Percentiles rank a stretch among this genome's conserved stretches.
Conservation (phyloP, 2,329 filamentous ascomycete species). For the Ceratocystiopsis sp. region DNA sequence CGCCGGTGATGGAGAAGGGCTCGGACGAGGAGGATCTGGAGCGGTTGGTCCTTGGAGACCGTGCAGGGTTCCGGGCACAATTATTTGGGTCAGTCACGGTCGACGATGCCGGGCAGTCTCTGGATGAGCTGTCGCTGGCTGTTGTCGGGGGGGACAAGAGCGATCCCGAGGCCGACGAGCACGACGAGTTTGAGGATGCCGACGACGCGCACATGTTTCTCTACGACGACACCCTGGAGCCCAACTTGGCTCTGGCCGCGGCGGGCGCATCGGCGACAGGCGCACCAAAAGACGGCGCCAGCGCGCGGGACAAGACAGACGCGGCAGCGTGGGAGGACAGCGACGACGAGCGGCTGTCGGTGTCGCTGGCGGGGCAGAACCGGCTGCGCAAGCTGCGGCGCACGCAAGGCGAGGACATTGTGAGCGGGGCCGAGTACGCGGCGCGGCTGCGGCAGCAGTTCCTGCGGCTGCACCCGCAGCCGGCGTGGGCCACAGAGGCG, state of each 20-base stretch:
- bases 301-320: slow-evolving; percentile 13
- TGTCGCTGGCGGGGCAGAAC: slow-evolving; percentile 63
- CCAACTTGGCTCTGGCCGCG: background rate
- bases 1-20: slow-evolving; percentile 45
- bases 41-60: slow-evolving; percentile 74
- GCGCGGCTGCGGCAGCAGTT: slow-evolving; percentile 66
- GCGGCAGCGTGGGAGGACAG: slow-evolving; percentile 73
- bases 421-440: slow-evolving; percentile 75
- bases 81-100: slow-evolving; percentile 40
- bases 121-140: slow-evolving; percentile 15
- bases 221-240: slow-evolving; percentile 36
- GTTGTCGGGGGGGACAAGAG: background rate
- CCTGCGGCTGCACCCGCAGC: slow-evolving; percentile 39
- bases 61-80: slow-evolving; percentile 60
- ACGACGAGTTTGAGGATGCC: slow-evolving; percentile 20
- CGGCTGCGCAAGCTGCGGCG: slow-evolving; percentile 69
- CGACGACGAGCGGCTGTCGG: slow-evolving; percentile 73
- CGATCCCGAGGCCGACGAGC: slow-evolving; percentile 6
- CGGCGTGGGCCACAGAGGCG: slow-evolving; percentile 39
- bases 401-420: slow-evolving; percentile 67
- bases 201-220: slow-evolving; percentile 77
- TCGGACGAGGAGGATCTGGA: slow-evolving; percentile 74
- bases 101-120: slow-evolving; percentile 18
- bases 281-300: slow-evolving; percentile 8
- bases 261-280: background rate